Base-by-base conservation (phyloP, 1,139 yeast species). In the Saccharomyces hybrid region DNA sequence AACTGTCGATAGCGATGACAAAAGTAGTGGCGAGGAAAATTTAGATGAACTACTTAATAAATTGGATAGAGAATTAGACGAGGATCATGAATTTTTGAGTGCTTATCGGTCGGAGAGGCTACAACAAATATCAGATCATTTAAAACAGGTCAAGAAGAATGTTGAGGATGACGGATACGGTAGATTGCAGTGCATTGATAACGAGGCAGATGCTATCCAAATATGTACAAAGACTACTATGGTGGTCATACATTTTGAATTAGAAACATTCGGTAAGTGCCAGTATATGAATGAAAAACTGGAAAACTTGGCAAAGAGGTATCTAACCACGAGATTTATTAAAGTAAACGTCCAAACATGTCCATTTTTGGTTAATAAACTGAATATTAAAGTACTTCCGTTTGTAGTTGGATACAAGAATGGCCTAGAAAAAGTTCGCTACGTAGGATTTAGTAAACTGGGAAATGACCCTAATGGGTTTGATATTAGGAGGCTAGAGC, bases 91-190 rank as follows among this genome's bases (percentile, higher is more conserved):
- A 61, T 74, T 88, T 55, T 87, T 88, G 65, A 49, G 50, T 11
- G 84, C 81, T 29, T 90, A 90, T 69, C 76, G 97, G 62, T 80
- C 84, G 62, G 72, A 75, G 46, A 95, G 95, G 65, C 75, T 87
- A 53, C 70, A 76, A 27, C 81, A 85, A 50, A 76, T 91, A 76
- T 79, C 68, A 57, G 73, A 56, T 59, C 76, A 64, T 80, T 64
- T 69, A 67, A 72, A 64, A 61, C 66, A 55, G 63, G 80, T 69
- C 31, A 74, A 75, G 27, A 69, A 71, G 49, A 71, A 71, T 55
- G 62, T 73, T 2, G 53, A 56, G 16, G 70, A 69, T 31, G 74
- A 71, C 5, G 76, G 74, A 2, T 71, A 76, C 55, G 83, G 84
- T 4, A 61, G 65, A 32, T 68, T 82, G 25, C 67, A 67, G 48